phyloP scores from a whole-genome alignment of 805 yeast species.

The Candida piceae region DNA sequence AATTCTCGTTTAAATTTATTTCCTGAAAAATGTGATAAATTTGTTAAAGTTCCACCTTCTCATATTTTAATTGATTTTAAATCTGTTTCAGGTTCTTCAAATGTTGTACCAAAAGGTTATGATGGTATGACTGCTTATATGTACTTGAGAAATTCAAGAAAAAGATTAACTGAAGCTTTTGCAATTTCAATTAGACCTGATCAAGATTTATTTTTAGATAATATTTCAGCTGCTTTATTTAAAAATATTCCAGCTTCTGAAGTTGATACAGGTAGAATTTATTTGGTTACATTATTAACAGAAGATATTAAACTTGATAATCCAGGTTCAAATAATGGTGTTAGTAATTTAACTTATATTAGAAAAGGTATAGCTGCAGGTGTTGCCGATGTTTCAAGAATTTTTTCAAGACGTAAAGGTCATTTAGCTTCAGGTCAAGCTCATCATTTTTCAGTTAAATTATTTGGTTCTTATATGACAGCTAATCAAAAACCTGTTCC shows the following conservation, averaged over 20 bases:
- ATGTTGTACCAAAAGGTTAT: slow-evolving; percentile 59
- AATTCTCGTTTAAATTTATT: slow-evolving; percentile 30
- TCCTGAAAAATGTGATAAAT: slow-evolving; percentile 44
- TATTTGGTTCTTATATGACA: slow-evolving; percentile 65
- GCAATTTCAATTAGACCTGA: slow-evolving; percentile 59
- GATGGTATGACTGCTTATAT: slow-evolving; percentile 69
- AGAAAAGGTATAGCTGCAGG: slow-evolving; percentile 87
- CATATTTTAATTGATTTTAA: slow-evolving; percentile 76
- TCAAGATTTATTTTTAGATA: slow-evolving; percentile 55
- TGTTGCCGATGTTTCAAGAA: slow-evolving; percentile 76
- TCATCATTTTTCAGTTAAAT: slow-evolving; percentile 64
- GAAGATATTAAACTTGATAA: slow-evolving; percentile 55
- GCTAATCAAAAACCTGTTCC: slow-evolving; percentile 27
- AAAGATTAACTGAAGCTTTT: slow-evolving; percentile 74
- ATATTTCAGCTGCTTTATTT: slow-evolving; percentile 74
- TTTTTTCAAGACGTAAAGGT: slow-evolving; percentile 63
- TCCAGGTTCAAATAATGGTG: slow-evolving; percentile 5
- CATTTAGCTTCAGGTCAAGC: slow-evolving; percentile 56
- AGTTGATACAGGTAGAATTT: slow-evolving; percentile 55
- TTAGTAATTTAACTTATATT: slow-evolving; percentile 33
- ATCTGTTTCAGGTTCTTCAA: slow-evolving; percentile 56
- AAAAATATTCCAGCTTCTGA: slow-evolving; percentile 68
- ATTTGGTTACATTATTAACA: slow-evolving; percentile 68
- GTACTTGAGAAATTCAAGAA: slow-evolving; percentile 59
- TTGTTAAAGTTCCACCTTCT: slow-evolving; percentile 47